Conservation (phyloP, 805 yeast species). For the Candida arabinofermentans region DNA sequence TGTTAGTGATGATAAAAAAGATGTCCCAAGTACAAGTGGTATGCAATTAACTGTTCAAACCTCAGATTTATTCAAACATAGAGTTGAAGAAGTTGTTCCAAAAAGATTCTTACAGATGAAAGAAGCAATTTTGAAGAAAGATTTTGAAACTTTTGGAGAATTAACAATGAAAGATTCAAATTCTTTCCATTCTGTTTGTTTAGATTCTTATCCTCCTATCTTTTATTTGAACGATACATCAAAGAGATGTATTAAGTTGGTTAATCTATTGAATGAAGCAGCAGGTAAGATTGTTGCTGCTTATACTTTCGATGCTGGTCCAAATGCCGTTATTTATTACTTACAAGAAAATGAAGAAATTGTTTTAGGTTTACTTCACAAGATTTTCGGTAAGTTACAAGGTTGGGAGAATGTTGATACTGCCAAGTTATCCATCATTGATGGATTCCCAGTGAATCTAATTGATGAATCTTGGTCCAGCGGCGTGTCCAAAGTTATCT, state of each 20-base stretch:
- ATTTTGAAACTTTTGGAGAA: conserved; percentile 79
- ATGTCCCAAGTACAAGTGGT: conserved; percentile 90
- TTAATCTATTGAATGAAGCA: conserved; percentile 69
- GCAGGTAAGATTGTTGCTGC: conserved; percentile 79
- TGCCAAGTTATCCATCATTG: conserved; percentile 13
- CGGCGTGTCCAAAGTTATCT: conserved; percentile 80
- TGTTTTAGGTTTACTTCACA: conserved; percentile 67
- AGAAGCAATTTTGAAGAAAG: conserved; percentile 62
- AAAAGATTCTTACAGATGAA: conserved; percentile 80
- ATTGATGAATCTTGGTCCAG: conserved; percentile 29
- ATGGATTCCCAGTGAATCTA: conserved; percentile 20
- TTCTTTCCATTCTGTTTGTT: conserved; percentile 96
- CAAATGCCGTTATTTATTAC: conserved; percentile 95
- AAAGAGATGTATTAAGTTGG: conserved; percentile 69
- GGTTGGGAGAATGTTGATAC: conserved; percentile 58
- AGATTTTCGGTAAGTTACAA: conserved; percentile 50
- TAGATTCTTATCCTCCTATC: conserved; percentile 94
- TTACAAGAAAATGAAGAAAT: conserved; percentile 67
- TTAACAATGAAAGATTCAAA: conserved; percentile 96
- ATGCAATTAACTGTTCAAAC: conserved; percentile 95
- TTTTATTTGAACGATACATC: conserved; percentile 92
- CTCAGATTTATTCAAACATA: conserved; percentile 77
- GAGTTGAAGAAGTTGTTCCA: conserved; percentile 84
- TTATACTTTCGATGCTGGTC: conserved; percentile 98
- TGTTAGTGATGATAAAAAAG: conserved; percentile 90